A percentile compares a stretch with the other conserved stretches of the same genome.
Evolutionary conservation across 371 early-diverging fungal genomes (phyloP).

Genomic region (Rhizopus stolonifer): DNA sequence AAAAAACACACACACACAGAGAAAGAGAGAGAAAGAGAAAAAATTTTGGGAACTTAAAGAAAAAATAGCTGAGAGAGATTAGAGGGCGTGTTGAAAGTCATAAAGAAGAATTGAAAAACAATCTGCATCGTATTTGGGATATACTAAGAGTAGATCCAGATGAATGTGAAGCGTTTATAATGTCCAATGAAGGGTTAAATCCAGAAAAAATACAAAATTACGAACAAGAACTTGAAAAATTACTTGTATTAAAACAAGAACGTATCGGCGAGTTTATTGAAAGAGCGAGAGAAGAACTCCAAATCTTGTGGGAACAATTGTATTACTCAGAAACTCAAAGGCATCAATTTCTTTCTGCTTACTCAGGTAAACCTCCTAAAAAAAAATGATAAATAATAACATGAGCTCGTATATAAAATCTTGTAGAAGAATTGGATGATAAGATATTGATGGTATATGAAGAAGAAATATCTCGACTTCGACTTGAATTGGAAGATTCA

Average conservation of each 20-base stretch:
- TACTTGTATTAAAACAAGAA: slow-evolving; percentile 35
- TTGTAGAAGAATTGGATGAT: slow-evolving; percentile 23
- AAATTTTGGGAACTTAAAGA: background rate
- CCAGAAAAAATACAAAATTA: slow-evolving; percentile 29
- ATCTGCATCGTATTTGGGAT: slow-evolving; percentile 40
- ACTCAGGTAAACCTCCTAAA: slow-evolving; percentile 16
- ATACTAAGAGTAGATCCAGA: slow-evolving; percentile 27
- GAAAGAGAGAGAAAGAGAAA: background rate
- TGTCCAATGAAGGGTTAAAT: slow-evolving; percentile 27
- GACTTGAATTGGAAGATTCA: slow-evolving; percentile 35
- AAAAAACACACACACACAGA: background rate
- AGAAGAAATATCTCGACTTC: slow-evolving; percentile 35
- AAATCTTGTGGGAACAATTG: slow-evolving; percentile 38
- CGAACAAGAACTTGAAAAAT: slow-evolving; percentile 31
- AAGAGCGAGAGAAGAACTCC: slow-evolving; percentile 35
- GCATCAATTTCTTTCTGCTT: slow-evolving; percentile 30
- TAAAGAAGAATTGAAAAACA: slow-evolving; percentile 32
- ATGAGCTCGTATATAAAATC: background rate
- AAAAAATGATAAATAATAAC: background rate
- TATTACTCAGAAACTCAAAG: slow-evolving; percentile 37
- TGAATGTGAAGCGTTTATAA: slow-evolving; percentile 25
- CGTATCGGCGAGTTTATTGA: slow-evolving; percentile 41
- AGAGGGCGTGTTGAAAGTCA: slow-evolving; percentile 35
- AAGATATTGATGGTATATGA: slow-evolving; percentile 31
- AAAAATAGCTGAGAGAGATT: slow-evolving; percentile 27